A percentile compares a stretch with the other conserved stretches of the same genome.
phyloP scores from a whole-genome alignment of 805 yeast genomes.

The Cyberlindnera bimundalis region DNA sequence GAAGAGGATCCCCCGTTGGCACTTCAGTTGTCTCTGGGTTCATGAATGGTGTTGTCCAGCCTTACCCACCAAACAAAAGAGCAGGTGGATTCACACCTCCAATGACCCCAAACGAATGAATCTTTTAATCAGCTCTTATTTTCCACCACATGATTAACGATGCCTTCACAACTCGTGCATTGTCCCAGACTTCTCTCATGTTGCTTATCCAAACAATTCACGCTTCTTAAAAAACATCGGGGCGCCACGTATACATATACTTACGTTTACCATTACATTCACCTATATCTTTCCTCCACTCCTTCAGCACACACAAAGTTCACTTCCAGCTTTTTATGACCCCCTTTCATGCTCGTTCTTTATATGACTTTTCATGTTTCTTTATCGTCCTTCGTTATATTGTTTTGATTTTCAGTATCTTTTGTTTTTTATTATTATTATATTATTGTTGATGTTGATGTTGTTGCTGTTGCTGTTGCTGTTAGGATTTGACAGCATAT shows the following conservation, averaged over 20 bases:
- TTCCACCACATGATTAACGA: background rate
- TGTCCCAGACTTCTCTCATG: too few relatives aligned
- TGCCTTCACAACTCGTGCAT: background rate
- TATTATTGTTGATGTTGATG: too few relatives aligned
- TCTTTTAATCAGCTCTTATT: background rate
- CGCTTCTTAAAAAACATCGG: background rate
- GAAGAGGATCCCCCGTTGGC: slow-evolving; percentile 29
- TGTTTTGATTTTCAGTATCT: background rate
- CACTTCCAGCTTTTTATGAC: slow-evolving; percentile 1
- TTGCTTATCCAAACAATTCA: too few relatives aligned
- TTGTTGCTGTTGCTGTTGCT: too few relatives aligned
- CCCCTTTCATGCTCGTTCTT: background rate
- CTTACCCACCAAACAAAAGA: slow-evolving; percentile 3
- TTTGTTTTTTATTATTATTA: background rate
- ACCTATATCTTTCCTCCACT: too few relatives aligned
- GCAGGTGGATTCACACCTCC: slow-evolving; percentile 20
- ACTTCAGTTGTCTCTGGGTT: slow-evolving; percentile 9
- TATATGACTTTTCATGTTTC: background rate
- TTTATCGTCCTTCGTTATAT: background rate
- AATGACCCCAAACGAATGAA: slow-evolving; percentile 22
- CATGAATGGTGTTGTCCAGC: slow-evolving; percentile 12
- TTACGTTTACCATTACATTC: too few relatives aligned
- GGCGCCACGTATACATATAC: background rate
- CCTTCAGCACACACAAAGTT: too few relatives aligned
- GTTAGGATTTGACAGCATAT: too few relatives aligned